phyloP scores from a whole-genome alignment of 176 grass and related monocot species.

The Juncus effusus region DNA sequence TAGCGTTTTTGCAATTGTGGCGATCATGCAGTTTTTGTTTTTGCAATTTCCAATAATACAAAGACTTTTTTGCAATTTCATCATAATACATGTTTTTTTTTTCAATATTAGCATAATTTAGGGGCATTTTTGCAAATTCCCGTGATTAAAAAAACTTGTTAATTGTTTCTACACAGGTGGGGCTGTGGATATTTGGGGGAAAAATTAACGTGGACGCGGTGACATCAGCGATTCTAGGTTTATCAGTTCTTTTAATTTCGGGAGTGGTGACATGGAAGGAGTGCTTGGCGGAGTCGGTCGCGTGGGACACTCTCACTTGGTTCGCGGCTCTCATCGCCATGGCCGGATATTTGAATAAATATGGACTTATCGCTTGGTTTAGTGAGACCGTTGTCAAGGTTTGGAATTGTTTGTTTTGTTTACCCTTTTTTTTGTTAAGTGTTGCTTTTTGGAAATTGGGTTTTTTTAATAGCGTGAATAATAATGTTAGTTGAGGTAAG shows the following conservation, averaged over 20 bases:
- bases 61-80: no score
- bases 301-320: conserved; percentile 99
- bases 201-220: conserved; percentile 76
- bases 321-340: conserved; percentile 98
- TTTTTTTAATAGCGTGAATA: no score
- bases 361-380: conserved; percentile 94
- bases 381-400: conserved; percentile 98
- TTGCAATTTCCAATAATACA: no score
- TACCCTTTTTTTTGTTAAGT: neutral
- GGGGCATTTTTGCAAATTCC: neutral
- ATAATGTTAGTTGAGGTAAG: neutral
- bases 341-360: conserved; percentile 99
- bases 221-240: conserved; percentile 87
- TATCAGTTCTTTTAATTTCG: conserved; percentile 74
- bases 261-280: conserved; percentile 99
- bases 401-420: conserved; percentile 14
- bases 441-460: neutral
- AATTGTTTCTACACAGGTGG: conserved; percentile 52
- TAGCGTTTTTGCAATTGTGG: no score
- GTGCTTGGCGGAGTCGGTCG: conserved; percentile 87
- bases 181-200: conserved; percentile 95
- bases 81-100: neutral
- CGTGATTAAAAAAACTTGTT: neutral
- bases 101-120: neutral
- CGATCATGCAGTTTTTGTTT: no score